Conservation (phyloP, 2,329 filamentous ascomycete genomes). For the Sporothrix euskadiensis region DNA sequence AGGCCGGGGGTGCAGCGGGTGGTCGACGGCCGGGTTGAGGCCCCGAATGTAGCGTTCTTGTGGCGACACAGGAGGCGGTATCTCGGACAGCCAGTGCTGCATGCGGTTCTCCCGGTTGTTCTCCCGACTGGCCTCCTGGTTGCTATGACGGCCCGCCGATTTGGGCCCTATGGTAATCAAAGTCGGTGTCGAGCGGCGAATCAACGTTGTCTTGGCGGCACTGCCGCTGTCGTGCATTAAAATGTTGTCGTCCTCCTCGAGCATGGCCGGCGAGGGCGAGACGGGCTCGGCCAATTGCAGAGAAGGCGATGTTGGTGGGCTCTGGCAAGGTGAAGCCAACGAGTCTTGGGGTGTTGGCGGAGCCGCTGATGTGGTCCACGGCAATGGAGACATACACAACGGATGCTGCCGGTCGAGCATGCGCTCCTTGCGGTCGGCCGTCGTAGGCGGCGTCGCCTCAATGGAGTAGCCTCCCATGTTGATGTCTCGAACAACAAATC, state of each 20-base stretch:
- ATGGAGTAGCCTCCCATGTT: slow-evolving; percentile 8
- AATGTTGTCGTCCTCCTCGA: slow-evolving; percentile 16
- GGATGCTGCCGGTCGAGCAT: slow-evolving; percentile 41
- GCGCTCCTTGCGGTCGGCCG: slow-evolving; percentile 34
- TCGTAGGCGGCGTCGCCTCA: slow-evolving; percentile 18
- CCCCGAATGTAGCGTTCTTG: slow-evolving; percentile 33
- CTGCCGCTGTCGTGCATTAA: slow-evolving; percentile 10
- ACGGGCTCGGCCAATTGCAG: slow-evolving; percentile 5
- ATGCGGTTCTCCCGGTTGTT: slow-evolving; percentile 28
- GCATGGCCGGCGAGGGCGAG: slow-evolving; percentile 1
- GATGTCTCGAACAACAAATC: neutral
- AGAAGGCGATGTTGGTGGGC: slow-evolving; percentile 5
- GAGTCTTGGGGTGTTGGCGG: slow-evolving; percentile 33
- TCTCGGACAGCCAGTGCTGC: slow-evolving; percentile 32
- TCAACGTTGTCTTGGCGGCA: slow-evolving; percentile 8
- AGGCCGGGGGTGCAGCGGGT: slow-evolving; percentile 34
- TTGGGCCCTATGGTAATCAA: slow-evolving; percentile 14
- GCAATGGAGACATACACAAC: slow-evolving; percentile 11
- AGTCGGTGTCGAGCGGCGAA: slow-evolving; percentile 11
- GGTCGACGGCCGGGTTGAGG: slow-evolving; percentile 29
- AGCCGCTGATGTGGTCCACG: slow-evolving; percentile 42
- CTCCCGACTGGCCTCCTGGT: neutral
- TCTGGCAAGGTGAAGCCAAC: slow-evolving; percentile 14
- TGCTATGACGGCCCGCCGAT: neutral
- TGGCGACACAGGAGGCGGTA: slow-evolving; percentile 30